Evolutionary conservation across 179 eudicot species (phyloP), one percentile per base, ranked within the genome.

Genomic region (Spergularia azorica): DNA sequence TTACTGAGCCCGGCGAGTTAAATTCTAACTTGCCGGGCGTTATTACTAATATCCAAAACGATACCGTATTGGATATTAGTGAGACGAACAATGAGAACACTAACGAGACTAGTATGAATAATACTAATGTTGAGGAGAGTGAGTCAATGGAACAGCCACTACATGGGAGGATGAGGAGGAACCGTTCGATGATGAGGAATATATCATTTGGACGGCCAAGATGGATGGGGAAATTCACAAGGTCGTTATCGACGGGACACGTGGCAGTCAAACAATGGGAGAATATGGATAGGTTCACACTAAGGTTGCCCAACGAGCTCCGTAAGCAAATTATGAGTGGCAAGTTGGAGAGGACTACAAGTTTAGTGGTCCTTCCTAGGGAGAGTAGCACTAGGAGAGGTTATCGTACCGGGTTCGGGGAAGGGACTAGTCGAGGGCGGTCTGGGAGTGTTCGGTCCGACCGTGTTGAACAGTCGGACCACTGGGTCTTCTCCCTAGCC

Each of bases 221-320:
- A 77, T 65, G 84, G 74, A 63, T 86, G 21, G 87, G 82, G 60
- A 87, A 63, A 63, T 88, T 87, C 26, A 58, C 87, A 0, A 64
- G 95, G 71, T 92, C 97, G 10, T 87, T 85, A 13, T 88, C 98
- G 46, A 91, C 97, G 3, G 96, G 97, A 32, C 96, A 91, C 77
- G 89, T 90, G 67, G 77, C 92, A 67, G 90, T 87, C 0, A 85
- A 80, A 70, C 92, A 88, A 41, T 93, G 94, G 71, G 92, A 85
- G 67, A 88, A 92, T 62, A 71, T 80, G 71, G 98, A 94, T 46
- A 86, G 97, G 78, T 94, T 85, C 67, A 89, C 96, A n/a, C 69
- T 94, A 3, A 77, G 94, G 71, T 75, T 92, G 26, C 98, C 98
- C 14, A 89, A 80, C 13, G 89, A 89, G 21, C 81, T 90, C 18